Base-by-base conservation (phyloP, 169 alveolate genomes). In the Cytauxzoon felis region DNA sequence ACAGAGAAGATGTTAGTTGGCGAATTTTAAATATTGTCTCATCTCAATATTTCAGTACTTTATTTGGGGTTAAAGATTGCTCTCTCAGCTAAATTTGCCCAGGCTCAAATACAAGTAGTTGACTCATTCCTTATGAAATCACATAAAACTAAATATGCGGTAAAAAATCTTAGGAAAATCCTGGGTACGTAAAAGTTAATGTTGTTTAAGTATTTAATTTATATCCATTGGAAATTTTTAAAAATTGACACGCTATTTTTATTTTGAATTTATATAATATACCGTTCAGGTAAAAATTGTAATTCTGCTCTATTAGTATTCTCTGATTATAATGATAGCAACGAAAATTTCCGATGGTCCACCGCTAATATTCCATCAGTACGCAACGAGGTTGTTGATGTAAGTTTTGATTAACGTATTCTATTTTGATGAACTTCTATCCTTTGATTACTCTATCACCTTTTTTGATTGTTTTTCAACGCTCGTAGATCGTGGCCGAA, bases 321-420 rank as follows among this genome's bases (percentile, higher is more conserved):
- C 57, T 91, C 80, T 30, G 95, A 94, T 1, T 54, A 59, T 43
- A 56, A 78, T 0, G 95, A 90, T 63, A 87, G 89, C 24, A 90
- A 90, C 70, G 93, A 90, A 18, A 83, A 88, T 66, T 90, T 88
- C 82, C 79, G 92, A 32, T 90, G 93, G 94, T 87, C 94, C 2
- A 83, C 92, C 29, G 95, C 95, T 21, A 89, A 90, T 62, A 88
- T 90, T 32, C 87, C 93, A 9, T 88, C 91, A 36, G 90, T 90
- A 6, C 51, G 90, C 27, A 72, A 90, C 24, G 91, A 87, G 36
- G 79, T 87, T 48, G 93, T 90, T 4, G 92, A 89, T 78, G 91
- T 69, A 13, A 19, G 32, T 13, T 19, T 4, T 4, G 32, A 2
- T n/a, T 0, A 1, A 36, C 0, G 4, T 4, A 26, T 13, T 24